Percentiles rank a stretch among this genome's conserved stretches.
Evolutionary conservation across 2,329 filamentous ascomycete species (phyloP).

Genomic region (Colletotrichum sp.): DNA sequence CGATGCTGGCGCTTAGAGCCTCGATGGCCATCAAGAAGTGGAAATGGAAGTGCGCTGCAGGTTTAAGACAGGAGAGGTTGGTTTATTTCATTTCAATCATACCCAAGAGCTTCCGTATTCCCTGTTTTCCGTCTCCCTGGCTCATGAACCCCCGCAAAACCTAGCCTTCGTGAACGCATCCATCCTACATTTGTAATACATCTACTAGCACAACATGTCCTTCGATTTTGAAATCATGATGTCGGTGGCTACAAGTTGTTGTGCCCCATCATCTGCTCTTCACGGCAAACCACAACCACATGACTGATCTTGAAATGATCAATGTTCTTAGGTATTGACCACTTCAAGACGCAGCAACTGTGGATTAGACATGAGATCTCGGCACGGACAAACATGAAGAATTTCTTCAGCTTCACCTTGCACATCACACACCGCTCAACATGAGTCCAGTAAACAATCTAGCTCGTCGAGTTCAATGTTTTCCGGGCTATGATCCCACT

Average conservation of each 20-base stretch:
- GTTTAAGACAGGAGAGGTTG: conserved; percentile 11
- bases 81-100: conserved; percentile 17
- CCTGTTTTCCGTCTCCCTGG: background rate
- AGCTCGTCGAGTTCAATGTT: conserved; percentile 92
- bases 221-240: background rate
- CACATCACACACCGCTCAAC: conserved; percentile 44
- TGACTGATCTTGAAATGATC: background rate
- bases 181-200: background rate
- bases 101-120: background rate
- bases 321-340: background rate
- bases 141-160: background rate
- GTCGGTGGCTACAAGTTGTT: background rate
- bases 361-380: background rate
- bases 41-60: background rate
- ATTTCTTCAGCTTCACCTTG: background rate
- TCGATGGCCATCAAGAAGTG: background rate
- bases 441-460: conserved; percentile 82
- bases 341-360: background rate
- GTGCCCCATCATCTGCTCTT: background rate
- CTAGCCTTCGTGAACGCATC: background rate
- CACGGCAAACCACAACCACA: background rate
- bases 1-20: background rate
- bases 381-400: background rate
- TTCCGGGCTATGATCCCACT: conserved; percentile 79
- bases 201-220: background rate